Evolutionary conservation across 2,329 filamentous ascomycete genomes (phyloP).

Genomic region (Apiospora malaysiana): DNA sequence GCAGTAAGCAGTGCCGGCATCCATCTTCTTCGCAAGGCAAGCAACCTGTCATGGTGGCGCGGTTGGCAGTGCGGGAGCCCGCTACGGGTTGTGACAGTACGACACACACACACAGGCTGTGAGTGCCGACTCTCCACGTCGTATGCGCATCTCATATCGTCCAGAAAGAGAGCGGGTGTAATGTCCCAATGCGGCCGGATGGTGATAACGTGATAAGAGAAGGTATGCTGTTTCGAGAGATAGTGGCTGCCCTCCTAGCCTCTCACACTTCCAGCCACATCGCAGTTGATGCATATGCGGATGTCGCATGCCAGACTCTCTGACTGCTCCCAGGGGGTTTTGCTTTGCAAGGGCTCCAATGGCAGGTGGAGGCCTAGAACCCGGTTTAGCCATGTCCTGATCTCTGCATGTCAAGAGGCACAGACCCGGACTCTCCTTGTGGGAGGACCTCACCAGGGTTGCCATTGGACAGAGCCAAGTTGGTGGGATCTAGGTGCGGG

Average conservation of each 20-base stretch:
- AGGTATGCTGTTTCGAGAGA: neutral
- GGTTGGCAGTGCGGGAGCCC: too few relatives aligned
- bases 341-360: neutral
- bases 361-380: neutral
- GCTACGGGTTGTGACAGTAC: too few relatives aligned
- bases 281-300: neutral
- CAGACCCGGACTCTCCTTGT: neutral
- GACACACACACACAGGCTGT: too few relatives aligned
- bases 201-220: neutral
- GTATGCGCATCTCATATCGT: neutral
- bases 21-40: neutral
- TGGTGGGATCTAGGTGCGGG: neutral
- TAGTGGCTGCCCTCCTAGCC: neutral
- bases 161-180: neutral
- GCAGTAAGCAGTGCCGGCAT: neutral
- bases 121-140: neutral
- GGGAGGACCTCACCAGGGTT: neutral
- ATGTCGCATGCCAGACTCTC: neutral
- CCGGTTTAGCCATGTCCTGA: neutral
- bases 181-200: neutral
- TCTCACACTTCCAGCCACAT: neutral
- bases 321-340: neutral
- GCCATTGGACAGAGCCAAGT: neutral
- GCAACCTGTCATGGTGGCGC: too few relatives aligned
- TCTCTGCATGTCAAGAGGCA: neutral